Percentiles rank a stretch among this genome's conserved stretches.
These are phyloP conservation scores for Gliomastix tumulicola DNA, from an alignment of 2,329 filamentous ascomycete species.

Conservation along the genomic window DNA sequence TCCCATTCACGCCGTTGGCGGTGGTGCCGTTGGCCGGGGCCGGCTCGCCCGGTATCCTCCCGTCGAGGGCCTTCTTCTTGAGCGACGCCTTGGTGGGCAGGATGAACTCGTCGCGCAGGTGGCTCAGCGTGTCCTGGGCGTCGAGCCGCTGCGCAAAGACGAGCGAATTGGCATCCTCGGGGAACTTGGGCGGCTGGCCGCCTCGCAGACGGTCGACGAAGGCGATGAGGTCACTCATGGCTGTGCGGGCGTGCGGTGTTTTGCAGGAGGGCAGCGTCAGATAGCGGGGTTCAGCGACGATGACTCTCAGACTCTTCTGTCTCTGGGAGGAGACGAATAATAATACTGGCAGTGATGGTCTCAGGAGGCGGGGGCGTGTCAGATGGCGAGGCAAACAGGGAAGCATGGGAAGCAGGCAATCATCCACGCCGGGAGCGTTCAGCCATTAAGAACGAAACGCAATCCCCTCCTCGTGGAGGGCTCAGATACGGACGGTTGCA, in stretches of 20 bases:
- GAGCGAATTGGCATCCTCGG: slow-evolving; percentile 35
- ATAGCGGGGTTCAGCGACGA: no score
- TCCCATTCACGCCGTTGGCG: slow-evolving; percentile 13
- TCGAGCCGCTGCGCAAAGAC: slow-evolving; percentile 49
- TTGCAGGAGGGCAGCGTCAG: neutral
- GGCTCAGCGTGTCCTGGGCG: slow-evolving; percentile 49
- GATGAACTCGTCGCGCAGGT: slow-evolving; percentile 64
- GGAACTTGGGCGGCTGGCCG: slow-evolving; percentile 35
- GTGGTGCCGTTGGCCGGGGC: neutral
- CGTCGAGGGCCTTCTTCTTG: slow-evolving; percentile 52
- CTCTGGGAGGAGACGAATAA: no score
- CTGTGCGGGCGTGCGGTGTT: no score
- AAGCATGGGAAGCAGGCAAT: no score
- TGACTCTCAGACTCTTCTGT: no score
- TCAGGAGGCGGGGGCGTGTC: no score
- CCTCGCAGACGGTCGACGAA: slow-evolving; percentile 30
- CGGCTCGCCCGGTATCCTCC: slow-evolving; percentile 20
- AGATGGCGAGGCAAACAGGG: no score
- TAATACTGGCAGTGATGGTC: no score
- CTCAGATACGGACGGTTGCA: no score
- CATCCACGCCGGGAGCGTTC: no score
- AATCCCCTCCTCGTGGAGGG: no score
- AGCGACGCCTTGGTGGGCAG: slow-evolving; percentile 70
- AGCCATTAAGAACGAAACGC: no score
- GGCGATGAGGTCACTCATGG: slow-evolving; percentile 29